A percentile compares a stretch with the other conserved stretches of the same genome.
Evolutionary conservation across 2,329 filamentous ascomycete species (phyloP).

Genomic region (Zymoseptoria passerinii): DNA sequence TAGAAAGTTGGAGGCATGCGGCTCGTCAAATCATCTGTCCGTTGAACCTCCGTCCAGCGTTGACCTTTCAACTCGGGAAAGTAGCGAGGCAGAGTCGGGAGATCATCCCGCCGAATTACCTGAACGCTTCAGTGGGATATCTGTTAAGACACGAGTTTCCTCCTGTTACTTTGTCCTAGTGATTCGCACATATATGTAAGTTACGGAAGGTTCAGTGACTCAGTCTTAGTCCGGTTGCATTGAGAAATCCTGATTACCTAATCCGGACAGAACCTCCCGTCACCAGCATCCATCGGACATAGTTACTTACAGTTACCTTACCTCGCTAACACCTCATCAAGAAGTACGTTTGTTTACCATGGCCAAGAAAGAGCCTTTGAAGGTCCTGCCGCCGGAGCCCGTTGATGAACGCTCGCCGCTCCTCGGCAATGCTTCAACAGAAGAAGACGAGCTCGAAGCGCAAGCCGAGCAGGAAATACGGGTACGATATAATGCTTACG

Average conservation of each 20-base stretch:
- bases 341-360: neutral
- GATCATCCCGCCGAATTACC: too few relatives aligned
- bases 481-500: neutral
- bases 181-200: too few relatives aligned
- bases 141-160: too few relatives aligned
- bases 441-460: conserved; percentile 19
- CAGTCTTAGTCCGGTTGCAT: too few relatives aligned
- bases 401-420: conserved; percentile 19
- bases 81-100: neutral
- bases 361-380: conserved; percentile 5
- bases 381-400: conserved; percentile 8
- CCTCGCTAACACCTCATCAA: neutral
- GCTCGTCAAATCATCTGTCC: neutral
- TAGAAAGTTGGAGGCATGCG: neutral
- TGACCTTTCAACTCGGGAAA: neutral
- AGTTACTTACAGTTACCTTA: neutral
- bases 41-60: neutral
- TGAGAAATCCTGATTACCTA: too few relatives aligned
- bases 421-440: conserved; percentile 6
- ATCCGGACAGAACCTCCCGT: too few relatives aligned
- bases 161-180: too few relatives aligned
- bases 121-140: too few relatives aligned
- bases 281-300: too few relatives aligned
- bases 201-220: too few relatives aligned
- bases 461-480: conserved; percentile 27